Base-by-base conservation (phyloP, 2,329 filamentous ascomycete genomes). In the Arthroderma sp. region DNA sequence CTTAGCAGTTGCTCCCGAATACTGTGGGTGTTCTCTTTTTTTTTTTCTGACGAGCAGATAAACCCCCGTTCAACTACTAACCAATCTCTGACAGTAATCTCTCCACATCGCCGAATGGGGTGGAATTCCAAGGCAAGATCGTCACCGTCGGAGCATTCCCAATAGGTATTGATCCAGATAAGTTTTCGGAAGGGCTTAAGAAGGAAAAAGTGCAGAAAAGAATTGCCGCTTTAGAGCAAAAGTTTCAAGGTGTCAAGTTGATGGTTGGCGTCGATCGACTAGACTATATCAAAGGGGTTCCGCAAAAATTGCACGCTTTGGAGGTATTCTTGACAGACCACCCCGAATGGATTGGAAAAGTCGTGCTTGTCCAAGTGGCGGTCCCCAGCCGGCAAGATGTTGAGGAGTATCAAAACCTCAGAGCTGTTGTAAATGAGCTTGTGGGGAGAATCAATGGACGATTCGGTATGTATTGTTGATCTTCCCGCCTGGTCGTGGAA, bases 231-330 rank as follows among this genome's bases (percentile, higher is more conserved):
- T 72, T 96, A 4, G 80, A 84, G 58, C 82, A 83, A 59, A 95
- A 94, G 65, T 98, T 96, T 58, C 83, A 94, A 53, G 89, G 88
- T 39, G 86, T 94, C 56, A 95, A 95, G 69, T 76, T 96, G 52
- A 94, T 98, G 56, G 89, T 96, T 33, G 89, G 91, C 50, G 91
- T 96, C 42, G 91, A 98, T 63, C 84, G 91, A 41, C 75, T 96
- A 42, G 91, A 98, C 66, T 96, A 98, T 67, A 96, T 96, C 77
- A 96, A 96, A 68, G 91, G 91, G 51, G 88, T 98, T 6, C 91
- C 91, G 0, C 91, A 98, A 66, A 98, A 98, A 64, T 72, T 98
- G 6, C 91, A 96, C 58, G 89, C 91, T 1, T 77, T 96, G 36
- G 91, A 98, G 64, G 86, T 96, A 3, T 96, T 98, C 70, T 71